phyloP scores from a whole-genome alignment of 2,329 filamentous ascomycete species.

The Aspergillus bombycis region DNA sequence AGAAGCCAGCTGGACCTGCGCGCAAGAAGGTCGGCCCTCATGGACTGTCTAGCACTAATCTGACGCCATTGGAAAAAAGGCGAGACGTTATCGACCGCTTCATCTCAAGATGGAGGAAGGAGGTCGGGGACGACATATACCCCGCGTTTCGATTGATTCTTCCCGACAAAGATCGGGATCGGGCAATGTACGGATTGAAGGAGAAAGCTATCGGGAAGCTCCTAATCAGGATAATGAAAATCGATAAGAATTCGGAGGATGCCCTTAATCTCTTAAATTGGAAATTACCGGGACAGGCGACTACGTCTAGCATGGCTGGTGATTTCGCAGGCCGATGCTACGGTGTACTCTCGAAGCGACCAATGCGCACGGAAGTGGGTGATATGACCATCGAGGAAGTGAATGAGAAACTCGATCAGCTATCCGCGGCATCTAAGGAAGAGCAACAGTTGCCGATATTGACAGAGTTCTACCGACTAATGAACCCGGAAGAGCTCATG shows the following conservation, averaged over 20 bases:
- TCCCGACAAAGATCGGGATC: constrained; percentile 88
- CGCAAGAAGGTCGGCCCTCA: constrained; percentile 64
- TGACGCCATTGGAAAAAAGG: constrained; percentile 75
- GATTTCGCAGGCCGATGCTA: constrained; percentile 91
- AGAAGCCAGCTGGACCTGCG: constrained; percentile 63
- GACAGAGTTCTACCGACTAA: constrained; percentile 79
- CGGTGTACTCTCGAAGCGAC: constrained; percentile 81
- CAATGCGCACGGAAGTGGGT: constrained; percentile 72
- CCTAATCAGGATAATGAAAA: constrained; percentile 89
- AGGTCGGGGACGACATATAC: constrained; percentile 91
- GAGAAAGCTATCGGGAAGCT: constrained; percentile 89
- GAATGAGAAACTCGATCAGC: constrained; percentile 78
- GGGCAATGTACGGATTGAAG: constrained; percentile 91
- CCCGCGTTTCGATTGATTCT: constrained; percentile 89
- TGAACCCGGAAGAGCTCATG: constrained; percentile 91
- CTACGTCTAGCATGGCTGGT: constrained; percentile 70
- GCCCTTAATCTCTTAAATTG: constrained; percentile 83
- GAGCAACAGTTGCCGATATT: constrained; percentile 82
- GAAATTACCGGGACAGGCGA: constrained; percentile 79
- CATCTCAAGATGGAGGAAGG: constrained; percentile 80
- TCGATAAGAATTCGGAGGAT: constrained; percentile 88
- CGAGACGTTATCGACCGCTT: constrained; percentile 83
- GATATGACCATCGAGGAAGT: constrained; percentile 87
- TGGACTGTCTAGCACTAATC: constrained; percentile 50
- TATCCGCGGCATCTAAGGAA: constrained; percentile 77